Evolutionary conservation across 192 early-diverging fungal genomes (phyloP), one percentile per base, ranked within the genome.

Genomic region (Mortierella antarctica): DNA sequence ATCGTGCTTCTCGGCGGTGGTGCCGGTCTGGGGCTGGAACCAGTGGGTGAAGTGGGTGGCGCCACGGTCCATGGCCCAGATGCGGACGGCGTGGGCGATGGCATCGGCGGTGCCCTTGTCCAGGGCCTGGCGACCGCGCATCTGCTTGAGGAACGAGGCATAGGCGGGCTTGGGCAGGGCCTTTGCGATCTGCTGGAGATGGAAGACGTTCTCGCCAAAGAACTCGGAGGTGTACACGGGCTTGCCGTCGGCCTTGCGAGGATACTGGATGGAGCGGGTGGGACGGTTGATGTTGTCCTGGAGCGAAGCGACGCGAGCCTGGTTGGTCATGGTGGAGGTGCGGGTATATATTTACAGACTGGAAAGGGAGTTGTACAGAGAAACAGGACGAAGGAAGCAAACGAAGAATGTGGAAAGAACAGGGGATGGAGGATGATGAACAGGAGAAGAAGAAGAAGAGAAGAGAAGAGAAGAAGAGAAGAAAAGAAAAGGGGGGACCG

Each of bases 31-130:
- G 73, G 98, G 98, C 89, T 99, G 98, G 93, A 99, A 99, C 97
- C 97, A 98, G 90, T 99, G 98, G 59, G 97, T 98, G 84, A 97
- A 99, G 91, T 99, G 98, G 58, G 97, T 98, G 65, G 97, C 96
- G 39, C 96, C 96, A 71, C 93, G 92, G 83, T 96, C 93, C 94
- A 96, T 94, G 76, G 98, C 96, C 98, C 98, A 99, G 60, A 97
- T 92, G 59, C 94, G 92, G 63, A 94, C 98, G 47, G 98, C 98
- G 84, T 99, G 98, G 18, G 97, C 96, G 65, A 99, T 96, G 56
- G 97, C 96, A 88, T 99, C 98, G n/a, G 98, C 96, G 40, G 97
- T 99, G 46, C 91, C 88, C 82, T 96, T 93, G 89, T 98, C 96
- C 61, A 99, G 86, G 47, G 90, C 88, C 82, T 94, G 90, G 51